Conservation (phyloP, 805 yeast genomes). For the Saturnispora besseyi region DNA sequence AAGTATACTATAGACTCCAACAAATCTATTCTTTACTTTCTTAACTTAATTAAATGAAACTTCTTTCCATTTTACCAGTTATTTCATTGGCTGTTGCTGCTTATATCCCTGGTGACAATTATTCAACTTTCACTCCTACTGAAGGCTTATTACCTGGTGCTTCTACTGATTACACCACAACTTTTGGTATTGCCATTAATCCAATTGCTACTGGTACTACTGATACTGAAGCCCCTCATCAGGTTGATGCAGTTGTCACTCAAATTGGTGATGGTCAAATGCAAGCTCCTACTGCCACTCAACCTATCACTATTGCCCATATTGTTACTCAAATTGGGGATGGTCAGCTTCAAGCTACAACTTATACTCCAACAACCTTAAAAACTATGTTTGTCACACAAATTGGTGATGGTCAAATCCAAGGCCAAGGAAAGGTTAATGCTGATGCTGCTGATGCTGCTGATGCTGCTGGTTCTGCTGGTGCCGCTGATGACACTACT, state of each 20-base stretch:
- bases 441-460: neutral
- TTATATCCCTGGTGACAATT: constrained; percentile 37
- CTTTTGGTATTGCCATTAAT: constrained; percentile 63
- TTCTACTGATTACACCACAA: constrained; percentile 42
- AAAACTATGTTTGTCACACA: constrained; percentile 30
- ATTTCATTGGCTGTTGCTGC: constrained; percentile 6
- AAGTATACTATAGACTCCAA: neutral
- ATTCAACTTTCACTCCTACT: constrained; percentile 61
- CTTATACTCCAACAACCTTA: constrained; percentile 19
- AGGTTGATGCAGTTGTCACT: constrained; percentile 26
- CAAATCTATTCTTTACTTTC: neutral
- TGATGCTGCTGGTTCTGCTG: neutral
- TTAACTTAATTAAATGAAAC: constrained; percentile 1
- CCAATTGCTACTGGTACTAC: constrained; percentile 35
- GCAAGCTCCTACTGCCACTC: constrained; percentile 29
- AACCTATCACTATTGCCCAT: constrained; percentile 12
- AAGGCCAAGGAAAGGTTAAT: constrained; percentile 10
- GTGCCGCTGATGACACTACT: constrained; percentile 13
- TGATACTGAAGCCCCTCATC: constrained; percentile 27
- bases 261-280: constrained; percentile 42
- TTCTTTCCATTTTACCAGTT: constrained; percentile 1
- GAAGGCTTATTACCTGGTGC: constrained; percentile 43
- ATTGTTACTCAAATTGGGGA: constrained; percentile 39
- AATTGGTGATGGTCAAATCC: constrained; percentile 40
- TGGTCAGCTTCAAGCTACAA: constrained; percentile 32